Evolutionary conservation across 2,329 filamentous ascomycete species (phyloP), one percentile per base, ranked within the genome.

Genomic region (Aspergillus arachidicola): DNA sequence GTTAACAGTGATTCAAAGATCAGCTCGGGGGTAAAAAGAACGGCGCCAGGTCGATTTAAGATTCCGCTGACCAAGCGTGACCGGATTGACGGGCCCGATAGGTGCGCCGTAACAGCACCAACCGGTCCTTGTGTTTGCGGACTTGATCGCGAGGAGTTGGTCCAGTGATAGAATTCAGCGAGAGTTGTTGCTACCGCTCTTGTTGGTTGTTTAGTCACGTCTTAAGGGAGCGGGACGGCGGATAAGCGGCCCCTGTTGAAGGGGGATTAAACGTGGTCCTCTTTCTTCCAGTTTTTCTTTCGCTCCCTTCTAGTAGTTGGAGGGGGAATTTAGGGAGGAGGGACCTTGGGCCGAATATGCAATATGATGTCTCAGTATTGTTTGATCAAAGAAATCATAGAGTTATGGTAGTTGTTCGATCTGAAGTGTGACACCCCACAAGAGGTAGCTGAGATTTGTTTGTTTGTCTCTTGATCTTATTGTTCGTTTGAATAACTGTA

Each of bases 181-280:
- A 57, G 26, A 58, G 56, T 28, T 30, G 41, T 28, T 30, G 41
- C n/a, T 46, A 30, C 26, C 23, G 23, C 46, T 45, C 34, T 55
- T 51, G 46, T 32, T 58, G 26, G 57, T 50, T 28, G 30, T 54
- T 43, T 34, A 34, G 26, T 54, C 58, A 45, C 45, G 57, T 59
- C 48, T 59, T 59, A 30, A 53, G 38, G 46, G 48, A 45, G 58
- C 48, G 48, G 58, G 36, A 54, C 36, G 58, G 32, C n/a, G 32
- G 36, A 28, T 30, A 53, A 50, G 58, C 26, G 23, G n/a, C 58
- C 58, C 58, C 58, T 59, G 58, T 59, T 54, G 57, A 38, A 59
- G 46, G 57, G 36, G 43, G 23, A 23, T 32, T 26, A 23, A 61
- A 53, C 46, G 41, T 34, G 26, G 21, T 45, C 28, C 45, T 26